Evolutionary conservation across 371 early-diverging fungal genomes (phyloP).

Genomic region (Racocetra persica): DNA sequence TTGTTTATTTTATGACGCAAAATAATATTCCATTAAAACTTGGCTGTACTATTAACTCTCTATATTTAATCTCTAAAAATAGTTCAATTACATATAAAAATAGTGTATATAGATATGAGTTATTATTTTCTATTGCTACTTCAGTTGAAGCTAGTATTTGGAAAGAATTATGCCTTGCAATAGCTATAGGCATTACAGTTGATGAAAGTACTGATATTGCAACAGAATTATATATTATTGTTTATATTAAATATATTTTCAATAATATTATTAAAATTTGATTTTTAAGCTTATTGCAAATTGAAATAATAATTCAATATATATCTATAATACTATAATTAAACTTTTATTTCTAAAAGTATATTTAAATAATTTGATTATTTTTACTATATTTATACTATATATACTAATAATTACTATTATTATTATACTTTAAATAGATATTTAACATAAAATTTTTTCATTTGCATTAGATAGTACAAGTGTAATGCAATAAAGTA

Average conservation of each 20-base stretch:
- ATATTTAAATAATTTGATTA: too few species aligned
- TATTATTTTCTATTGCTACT: not conserved
- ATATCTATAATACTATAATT: not conserved
- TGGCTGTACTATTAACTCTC: not conserved
- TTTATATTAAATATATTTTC: not conserved
- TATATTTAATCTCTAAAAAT: not conserved
- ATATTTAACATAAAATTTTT: not conserved
- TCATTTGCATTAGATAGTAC: not conserved
- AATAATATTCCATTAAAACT: not conserved
- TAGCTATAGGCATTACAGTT: not conserved
- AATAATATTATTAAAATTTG: not conserved
- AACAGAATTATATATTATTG: not conserved
- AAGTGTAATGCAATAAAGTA: slow-evolving; percentile 1
- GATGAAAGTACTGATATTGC: slow-evolving; percentile 26
- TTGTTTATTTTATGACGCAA: not conserved
- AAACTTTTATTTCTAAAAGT: too few species aligned
- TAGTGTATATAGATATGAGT: not conserved
- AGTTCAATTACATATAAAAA: not conserved
- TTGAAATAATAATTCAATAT: not conserved
- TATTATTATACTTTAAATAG: too few species aligned
- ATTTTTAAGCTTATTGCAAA: not conserved
- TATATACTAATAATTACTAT: too few species aligned
- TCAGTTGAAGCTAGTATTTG: slow-evolving; percentile 4
- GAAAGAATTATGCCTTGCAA: not conserved
- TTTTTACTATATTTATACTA: too few species aligned